Evolutionary conservation across 1,139 yeast genomes (phyloP).

Genomic region (Yamadazyma membranifaciens): DNA sequence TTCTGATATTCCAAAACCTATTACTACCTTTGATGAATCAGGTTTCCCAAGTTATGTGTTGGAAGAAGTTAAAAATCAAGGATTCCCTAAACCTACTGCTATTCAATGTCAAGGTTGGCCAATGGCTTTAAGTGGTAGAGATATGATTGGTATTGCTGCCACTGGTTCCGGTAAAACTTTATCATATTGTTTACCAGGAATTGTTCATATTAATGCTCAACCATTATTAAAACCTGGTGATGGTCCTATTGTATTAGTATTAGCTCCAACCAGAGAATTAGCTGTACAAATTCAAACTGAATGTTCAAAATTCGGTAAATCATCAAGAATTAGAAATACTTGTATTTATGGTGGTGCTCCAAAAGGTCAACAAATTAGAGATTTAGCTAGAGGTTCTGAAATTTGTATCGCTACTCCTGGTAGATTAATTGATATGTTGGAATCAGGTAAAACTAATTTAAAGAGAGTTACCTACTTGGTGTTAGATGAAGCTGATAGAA

Average conservation of each 20-base stretch:
- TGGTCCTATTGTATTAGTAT: slow-evolving; percentile 93
- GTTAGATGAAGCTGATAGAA: slow-evolving; percentile 94
- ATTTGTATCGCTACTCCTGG: slow-evolving; percentile 97
- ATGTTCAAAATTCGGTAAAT: slow-evolving; percentile 89
- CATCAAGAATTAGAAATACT: slow-evolving; percentile 93
- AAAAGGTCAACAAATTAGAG: slow-evolving; percentile 95
- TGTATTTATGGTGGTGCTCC: slow-evolving; percentile 99
- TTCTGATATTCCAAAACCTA: slow-evolving; percentile 88
- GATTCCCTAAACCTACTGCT: slow-evolving; percentile 91
- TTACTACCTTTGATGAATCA: slow-evolving; percentile 89
- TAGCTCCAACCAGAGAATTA: slow-evolving; percentile 98
- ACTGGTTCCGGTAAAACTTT: slow-evolving; percentile 97
- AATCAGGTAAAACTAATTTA: slow-evolving; percentile 90
- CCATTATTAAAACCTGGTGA: slow-evolving; percentile 79
- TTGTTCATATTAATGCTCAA: slow-evolving; percentile 95
- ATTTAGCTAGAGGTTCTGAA: slow-evolving; percentile 91
- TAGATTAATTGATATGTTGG: slow-evolving; percentile 96
- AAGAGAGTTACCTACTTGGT: slow-evolving; percentile 96
- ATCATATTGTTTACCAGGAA: slow-evolving; percentile 89
- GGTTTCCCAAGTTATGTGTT: slow-evolving; percentile 95
- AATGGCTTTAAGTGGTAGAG: slow-evolving; percentile 98
- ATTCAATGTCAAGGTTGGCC: slow-evolving; percentile 99
- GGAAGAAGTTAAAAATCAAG: slow-evolving; percentile 84
- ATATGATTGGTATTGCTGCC: slow-evolving; percentile 97
- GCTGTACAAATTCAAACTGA: slow-evolving; percentile 97